Conservation (phyloP, 1,139 yeast genomes). For the Saccharomyces hybrid region DNA sequence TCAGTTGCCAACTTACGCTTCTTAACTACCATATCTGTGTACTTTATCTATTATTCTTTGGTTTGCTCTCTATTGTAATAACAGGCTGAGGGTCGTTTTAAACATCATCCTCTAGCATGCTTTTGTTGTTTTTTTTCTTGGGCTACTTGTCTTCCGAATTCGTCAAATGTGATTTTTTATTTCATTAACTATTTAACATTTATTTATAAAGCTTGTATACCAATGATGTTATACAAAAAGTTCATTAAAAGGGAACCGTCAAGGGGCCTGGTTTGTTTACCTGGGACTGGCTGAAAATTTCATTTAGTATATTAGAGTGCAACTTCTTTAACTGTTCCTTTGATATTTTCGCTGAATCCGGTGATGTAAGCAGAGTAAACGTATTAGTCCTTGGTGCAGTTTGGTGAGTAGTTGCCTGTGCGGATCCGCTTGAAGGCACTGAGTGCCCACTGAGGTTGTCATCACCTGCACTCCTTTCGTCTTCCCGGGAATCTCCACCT, state of each 20-base stretch:
- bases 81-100: neutral
- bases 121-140: neutral
- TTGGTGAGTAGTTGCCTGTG: neutral
- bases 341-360: neutral
- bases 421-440: neutral
- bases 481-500: neutral
- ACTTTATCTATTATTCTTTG: neutral
- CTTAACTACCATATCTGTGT: conserved; percentile 21
- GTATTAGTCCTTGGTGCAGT: neutral
- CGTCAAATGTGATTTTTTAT: neutral
- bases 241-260: conserved; percentile 6
- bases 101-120: neutral
- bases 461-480: neutral
- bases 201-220: neutral
- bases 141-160: neutral
- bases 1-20: conserved; percentile 19
- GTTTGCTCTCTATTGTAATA: neutral
- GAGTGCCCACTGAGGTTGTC: neutral
- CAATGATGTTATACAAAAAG: neutral
- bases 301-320: neutral
- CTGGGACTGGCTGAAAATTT: conserved; percentile 1
- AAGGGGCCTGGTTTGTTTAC: conserved; percentile 2
- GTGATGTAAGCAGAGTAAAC: neutral
- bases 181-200: neutral
- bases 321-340: neutral